phyloP scores from a whole-genome alignment of 2,329 filamentous ascomycete species.

The Endocalyx cinctus region DNA sequence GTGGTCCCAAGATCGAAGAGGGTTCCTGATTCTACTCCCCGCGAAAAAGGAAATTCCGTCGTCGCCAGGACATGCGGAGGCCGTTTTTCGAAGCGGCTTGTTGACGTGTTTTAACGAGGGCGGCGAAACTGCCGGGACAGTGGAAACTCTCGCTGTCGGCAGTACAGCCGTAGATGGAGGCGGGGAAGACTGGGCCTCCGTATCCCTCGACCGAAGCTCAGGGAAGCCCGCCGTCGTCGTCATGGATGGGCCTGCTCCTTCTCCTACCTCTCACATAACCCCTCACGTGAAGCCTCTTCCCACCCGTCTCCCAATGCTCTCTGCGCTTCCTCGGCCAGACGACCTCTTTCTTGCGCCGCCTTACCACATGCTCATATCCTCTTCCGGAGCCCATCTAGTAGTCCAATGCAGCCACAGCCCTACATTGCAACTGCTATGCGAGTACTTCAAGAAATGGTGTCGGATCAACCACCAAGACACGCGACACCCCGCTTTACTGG shows the following conservation, averaged over 20 bases:
- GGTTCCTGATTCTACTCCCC: no score
- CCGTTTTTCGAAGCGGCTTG: no score
- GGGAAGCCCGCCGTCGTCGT: conserved; percentile 16
- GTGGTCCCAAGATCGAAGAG: no score
- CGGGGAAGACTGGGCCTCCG: conserved; percentile 41
- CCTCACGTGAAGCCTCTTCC: no score
- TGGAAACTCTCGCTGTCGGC: no score
- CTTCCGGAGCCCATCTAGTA: conserved; percentile 32
- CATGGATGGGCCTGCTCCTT: no score
- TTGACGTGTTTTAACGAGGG: conserved; percentile 30
- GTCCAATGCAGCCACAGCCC: conserved; percentile 44
- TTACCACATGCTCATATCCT: conserved; percentile 40
- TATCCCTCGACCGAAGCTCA: conserved; percentile 28
- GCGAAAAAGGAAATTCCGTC: no score
- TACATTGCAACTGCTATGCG: conserved; percentile 38
- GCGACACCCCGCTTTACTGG: conserved; percentile 36
- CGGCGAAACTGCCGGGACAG: background rate
- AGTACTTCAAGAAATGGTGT: conserved; percentile 45
- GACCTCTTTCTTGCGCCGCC: conserved; percentile 43
- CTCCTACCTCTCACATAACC: no score
- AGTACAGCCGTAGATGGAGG: conserved; percentile 3
- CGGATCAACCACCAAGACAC: conserved; percentile 35
- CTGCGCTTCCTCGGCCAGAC: conserved; percentile 43
- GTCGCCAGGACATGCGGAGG: no score
- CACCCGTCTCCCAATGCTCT: no score